phyloP scores from a whole-genome alignment of 805 yeast species.

The Candida sithepensis region DNA sequence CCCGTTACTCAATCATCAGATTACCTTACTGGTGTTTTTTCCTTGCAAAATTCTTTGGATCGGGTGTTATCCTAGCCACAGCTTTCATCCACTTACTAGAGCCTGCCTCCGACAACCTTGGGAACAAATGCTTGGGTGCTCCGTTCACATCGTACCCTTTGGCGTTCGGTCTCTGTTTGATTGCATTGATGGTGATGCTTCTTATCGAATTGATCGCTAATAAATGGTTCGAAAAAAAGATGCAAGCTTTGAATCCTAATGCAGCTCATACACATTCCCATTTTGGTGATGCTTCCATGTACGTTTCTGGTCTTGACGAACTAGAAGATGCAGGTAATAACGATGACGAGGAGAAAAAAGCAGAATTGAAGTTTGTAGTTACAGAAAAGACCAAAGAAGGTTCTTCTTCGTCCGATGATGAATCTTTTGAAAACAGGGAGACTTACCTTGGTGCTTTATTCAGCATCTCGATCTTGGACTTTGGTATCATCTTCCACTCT shows the following conservation, averaged over 20 bases:
- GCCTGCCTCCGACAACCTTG: constrained; percentile 62
- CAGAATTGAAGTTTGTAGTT: too few relatives aligned
- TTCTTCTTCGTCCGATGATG: too few relatives aligned
- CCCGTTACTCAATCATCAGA: constrained; percentile 53
- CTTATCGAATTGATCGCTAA: constrained; percentile 49
- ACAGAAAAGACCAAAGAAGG: too few relatives aligned
- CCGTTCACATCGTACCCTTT: constrained; percentile 50
- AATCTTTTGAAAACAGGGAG: too few relatives aligned
- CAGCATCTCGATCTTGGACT: constrained; percentile 59
- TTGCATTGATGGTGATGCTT: constrained; percentile 49
- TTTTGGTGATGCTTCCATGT: constrained; percentile 42
- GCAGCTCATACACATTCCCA: constrained; percentile 49
- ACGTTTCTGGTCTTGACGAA: constrained; percentile 15
- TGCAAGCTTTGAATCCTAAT: constrained; percentile 32
- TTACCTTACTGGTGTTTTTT: constrained; percentile 63
- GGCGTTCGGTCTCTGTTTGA: constrained; percentile 51
- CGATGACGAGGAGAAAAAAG: too few relatives aligned
- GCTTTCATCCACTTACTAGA: constrained; percentile 72
- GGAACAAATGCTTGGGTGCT: constrained; percentile 59
- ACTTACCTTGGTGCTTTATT: constrained; percentile 52
- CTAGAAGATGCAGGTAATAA: too few relatives aligned
- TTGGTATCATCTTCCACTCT: constrained; percentile 81
- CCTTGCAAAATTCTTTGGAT: constrained; percentile 71
- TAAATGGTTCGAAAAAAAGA: constrained; percentile 38
- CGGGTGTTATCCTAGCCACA: constrained; percentile 81